Base-by-base conservation (phyloP, 371 early-diverging fungal genomes). In the Apophysomyces elegans region DNA sequence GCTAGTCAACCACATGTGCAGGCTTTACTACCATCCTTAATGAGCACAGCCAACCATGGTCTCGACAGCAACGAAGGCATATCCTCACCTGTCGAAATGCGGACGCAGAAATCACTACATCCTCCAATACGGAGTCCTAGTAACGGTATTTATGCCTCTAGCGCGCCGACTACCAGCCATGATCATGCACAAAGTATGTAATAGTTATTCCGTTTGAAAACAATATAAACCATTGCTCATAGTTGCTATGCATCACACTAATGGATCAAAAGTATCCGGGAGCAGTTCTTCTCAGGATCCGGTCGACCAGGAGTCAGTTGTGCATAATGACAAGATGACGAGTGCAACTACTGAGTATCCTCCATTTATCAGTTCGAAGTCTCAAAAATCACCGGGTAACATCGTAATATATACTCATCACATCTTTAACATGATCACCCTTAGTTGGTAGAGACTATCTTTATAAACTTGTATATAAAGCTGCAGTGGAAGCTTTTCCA, bases 11-110 rank as follows among this genome's bases (percentile, higher is more conserved):
- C 80, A 12, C 80, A 80, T 63, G 69, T 80, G 0, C 74, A 74
- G 43, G 80, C 80, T 0, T 58, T 80, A 0, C 65, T 67, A 4
- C 62, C 74, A 9, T 62, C 32, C 35, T 57, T 63, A 14, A 16
- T 56, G 11, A 32, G 39, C 43, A 35, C 58, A 41, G 35, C 54
- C 21, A 21, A 1, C 4, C 54, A 46, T 13, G 62, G 37, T 54
- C 21, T 26, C 1, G 36, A 35, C 32, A 92, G 96, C 70, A 92
- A 95, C 1, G 93, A 87, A 68, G 95, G 95, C 5, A 21, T 50
- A 11, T 50, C 54, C 7, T 50, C 54, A 11, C 54, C 54, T 5
- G 21, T 50, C 9, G 21, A 50, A 21, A 50, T 50, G 32, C 54
- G 21, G 11, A 21, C 54, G 1, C 21, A 5, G 9, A 60, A 58